Base-by-base conservation (phyloP, 2,329 filamentous ascomycete species). In the Alternaria ventricosa region DNA sequence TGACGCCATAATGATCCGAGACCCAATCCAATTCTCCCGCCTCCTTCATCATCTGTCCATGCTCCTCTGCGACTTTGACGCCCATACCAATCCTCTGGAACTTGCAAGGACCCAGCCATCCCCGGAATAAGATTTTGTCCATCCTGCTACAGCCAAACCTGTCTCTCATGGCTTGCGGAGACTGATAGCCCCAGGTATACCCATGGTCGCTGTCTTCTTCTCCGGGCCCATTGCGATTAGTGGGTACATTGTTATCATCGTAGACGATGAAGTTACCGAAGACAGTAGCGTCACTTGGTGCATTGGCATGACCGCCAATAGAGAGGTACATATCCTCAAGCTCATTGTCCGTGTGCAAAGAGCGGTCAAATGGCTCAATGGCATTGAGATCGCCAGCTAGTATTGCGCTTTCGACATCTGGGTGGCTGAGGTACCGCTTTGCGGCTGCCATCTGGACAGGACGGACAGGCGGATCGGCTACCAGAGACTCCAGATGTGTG, bases 161-260 rank as follows among this genome's bases (percentile, higher is more conserved):
- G 43, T 83, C 73, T 23, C 82, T 78, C 56, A 82, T 66, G 50
- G 64, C 72, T 3, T 78, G 77, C 3, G 80, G 70, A 3, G 81
- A 82, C 77, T 88, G 87, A 65, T 87, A 83, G 0, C 87, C 87
- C 87, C 87, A 89, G 0, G 87, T 89, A 68, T 83, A 86, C 0
- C 85, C 86, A 10, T 82, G 80, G 3, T 84, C 82, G n/a, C 77
- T 80, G 45, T 84, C 83, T 62, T 88, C 86, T 41, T 53, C 6
- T 7, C 49, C 49, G 15, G 49, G 49, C 7, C 33, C 33, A 36
- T 36, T 36, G 33, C 33, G 33, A 41, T 18, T 41, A 10, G 33
- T 18, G 2, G 15, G 33, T 41, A n/a, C 8, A 41, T n/a, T 9
- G 15, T n/a, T 18, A 5, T 41, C 20, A 22, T 22, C 20, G 20